Conservation (phyloP, 768 basidiomycete genomes). For the Pleurotus sapidus region DNA sequence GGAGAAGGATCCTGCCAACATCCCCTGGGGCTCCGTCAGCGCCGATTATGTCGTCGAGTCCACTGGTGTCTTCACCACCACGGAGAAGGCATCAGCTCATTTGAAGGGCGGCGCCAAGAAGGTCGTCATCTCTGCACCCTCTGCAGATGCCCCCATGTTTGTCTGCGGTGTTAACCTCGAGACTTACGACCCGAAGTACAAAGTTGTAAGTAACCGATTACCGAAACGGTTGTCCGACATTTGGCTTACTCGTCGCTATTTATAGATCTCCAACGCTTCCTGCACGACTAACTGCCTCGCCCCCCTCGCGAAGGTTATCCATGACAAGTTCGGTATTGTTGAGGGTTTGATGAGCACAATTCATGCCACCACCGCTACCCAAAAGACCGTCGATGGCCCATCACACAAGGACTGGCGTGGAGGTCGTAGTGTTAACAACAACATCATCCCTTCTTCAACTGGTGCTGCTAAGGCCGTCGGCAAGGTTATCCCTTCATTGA, state of each 20-base stretch:
- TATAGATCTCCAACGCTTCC: constrained; percentile 98
- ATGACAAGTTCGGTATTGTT: constrained; percentile 95
- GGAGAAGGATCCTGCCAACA: constrained; percentile 85
- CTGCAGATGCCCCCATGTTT: constrained; percentile 95
- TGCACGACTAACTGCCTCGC: constrained; percentile 99
- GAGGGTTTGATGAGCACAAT: constrained; percentile 99
- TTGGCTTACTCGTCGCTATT: too few relatives aligned
- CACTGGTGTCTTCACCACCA: constrained; percentile 98
- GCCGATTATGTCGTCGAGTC: constrained; percentile 97
- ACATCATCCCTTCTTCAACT: constrained; percentile 99
- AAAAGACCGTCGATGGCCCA: constrained; percentile 93
- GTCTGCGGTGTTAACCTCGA: constrained; percentile 96
- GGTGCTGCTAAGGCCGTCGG: constrained; percentile 99
- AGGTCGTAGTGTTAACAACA: constrained; percentile 92
- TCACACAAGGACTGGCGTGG: constrained; percentile 98
- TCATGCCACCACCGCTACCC: constrained; percentile 94
- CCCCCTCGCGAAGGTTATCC: constrained; percentile 96
- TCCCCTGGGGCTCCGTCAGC: constrained; percentile 77
- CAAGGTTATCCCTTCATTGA: constrained; percentile 96
- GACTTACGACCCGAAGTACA: constrained; percentile 82
- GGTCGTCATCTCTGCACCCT: constrained; percentile 98
- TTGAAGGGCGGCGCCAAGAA: constrained; percentile 99
- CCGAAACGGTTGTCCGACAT: too few relatives aligned
- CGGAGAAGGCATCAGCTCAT: constrained; percentile 90
- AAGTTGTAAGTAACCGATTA: constrained; percentile 79